phyloP scores from a whole-genome alignment of 495 filamentous ascomycete genomes.

The Hapsidospora chrysogenum region DNA sequence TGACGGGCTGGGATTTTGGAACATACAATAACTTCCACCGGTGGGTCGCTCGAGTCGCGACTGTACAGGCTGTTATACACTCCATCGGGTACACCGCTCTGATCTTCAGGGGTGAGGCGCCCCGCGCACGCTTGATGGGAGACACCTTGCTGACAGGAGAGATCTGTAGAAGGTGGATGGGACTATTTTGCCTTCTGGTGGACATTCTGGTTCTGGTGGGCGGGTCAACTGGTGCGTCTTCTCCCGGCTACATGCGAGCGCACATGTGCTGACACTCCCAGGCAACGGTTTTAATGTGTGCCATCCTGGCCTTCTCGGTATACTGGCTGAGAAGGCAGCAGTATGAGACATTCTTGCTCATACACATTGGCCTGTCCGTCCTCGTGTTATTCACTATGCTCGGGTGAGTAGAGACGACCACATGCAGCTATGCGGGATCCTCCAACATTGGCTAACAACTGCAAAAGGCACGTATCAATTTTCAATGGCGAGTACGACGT shows the following conservation, averaged over 20 bases:
- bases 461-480: constrained; percentile 33
- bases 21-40: constrained; percentile 25
- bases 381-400: constrained; percentile 18
- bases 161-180: not conserved
- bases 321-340: constrained; percentile 13
- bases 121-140: too few relatives aligned
- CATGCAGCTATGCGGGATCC: not conserved
- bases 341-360: constrained; percentile 22
- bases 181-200: not conserved
- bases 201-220: constrained; percentile 1
- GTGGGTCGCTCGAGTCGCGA: constrained; percentile 20
- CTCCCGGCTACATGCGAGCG: too few relatives aligned
- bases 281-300: constrained; percentile 31
- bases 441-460: constrained; percentile 1
- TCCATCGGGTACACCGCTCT: constrained; percentile 13
- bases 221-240: constrained; percentile 1
- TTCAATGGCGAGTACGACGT: constrained; percentile 30
- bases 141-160: not conserved
- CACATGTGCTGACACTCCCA: constrained; percentile 2
- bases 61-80: constrained; percentile 17
- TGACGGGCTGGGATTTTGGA: constrained; percentile 23
- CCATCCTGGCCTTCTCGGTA: constrained; percentile 27
- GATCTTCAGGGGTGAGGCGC: constrained; percentile 2
- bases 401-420: constrained; percentile 26
- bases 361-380: constrained; percentile 18